Evolutionary conservation across 345 rosid genomes (phyloP), one percentile per base, ranked within the genome.

Genomic region (Anastatica hierochuntica): DNA sequence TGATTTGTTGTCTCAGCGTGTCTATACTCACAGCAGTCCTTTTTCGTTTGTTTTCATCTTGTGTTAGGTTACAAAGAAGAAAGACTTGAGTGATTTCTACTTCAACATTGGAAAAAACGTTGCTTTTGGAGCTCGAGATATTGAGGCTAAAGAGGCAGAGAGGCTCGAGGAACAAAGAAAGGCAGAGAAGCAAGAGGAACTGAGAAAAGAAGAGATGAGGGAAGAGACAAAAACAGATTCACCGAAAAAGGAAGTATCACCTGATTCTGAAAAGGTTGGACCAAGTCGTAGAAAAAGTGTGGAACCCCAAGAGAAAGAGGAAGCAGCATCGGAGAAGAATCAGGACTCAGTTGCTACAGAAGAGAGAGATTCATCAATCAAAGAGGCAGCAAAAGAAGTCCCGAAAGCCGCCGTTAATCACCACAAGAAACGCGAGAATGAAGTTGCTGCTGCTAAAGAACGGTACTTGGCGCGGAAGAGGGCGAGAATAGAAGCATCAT

Each of bases 21-120:
- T 24, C 19, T 6, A 2, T 16, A 47, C 40, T 48, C 4, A 48
- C 38, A 1, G 11, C 10, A 4, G 17, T n/a, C 24, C 1, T n/a
- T 24, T 16, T 35, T 27, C 0, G 6, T 59, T 55, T 18, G 37
- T 27, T 66, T 58, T 52, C 71, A 21, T 56, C 16, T 63, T 59
- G 27, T 29, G 3, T 12, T 49, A 88, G 98, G 97, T 88, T 63
- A 83, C 94, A 21, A 88, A 81, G 83, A 92, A 92, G 78, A 80
- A 57, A 7, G 90, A 85, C 61, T 67, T 88, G 82, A 79, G 72
- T 39, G 95, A 92, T 53, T 85, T 92, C 63, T 85, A 92, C 72
- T 78, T 85, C 74, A 81, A 80, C 77, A 68, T 88, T 45, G 79
- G 68, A 8, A 83, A 88, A 68, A 88, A 88, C 52, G 85, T 88